Conservation (phyloP, 371 early-diverging fungal genomes). For the Conidiobolus incongruus region DNA sequence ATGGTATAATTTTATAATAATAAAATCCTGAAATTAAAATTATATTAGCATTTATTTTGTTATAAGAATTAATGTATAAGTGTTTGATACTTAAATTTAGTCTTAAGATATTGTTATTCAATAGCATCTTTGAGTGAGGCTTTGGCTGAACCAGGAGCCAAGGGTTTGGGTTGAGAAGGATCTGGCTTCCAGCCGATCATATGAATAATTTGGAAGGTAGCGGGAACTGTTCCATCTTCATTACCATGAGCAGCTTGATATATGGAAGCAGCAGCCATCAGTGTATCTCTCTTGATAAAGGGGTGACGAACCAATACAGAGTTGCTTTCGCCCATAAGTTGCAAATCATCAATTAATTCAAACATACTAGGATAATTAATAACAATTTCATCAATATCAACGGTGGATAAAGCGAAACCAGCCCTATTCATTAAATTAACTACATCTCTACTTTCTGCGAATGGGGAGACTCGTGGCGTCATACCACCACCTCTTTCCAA, state of each 20-base stretch:
- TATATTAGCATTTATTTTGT: too few relatives aligned
- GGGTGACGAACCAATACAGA: conserved; percentile 51
- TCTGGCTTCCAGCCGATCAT: too few relatives aligned
- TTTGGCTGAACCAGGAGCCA: too few relatives aligned
- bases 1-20: too few relatives aligned
- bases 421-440: conserved; percentile 58
- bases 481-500: too few relatives aligned
- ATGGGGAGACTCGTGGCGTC: too few relatives aligned
- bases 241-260: conserved; percentile 72
- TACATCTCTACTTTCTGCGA: conserved; percentile 50
- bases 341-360: conserved; percentile 74
- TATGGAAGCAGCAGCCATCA: conserved; percentile 64
- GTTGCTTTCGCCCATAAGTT: conserved; percentile 88
- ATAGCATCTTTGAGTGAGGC: too few relatives aligned
- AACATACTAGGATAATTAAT: conserved; percentile 81
- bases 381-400: conserved; percentile 82
- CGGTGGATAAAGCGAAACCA: conserved; percentile 72
- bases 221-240: conserved; percentile 74
- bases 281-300: conserved; percentile 47
- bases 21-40: too few relatives aligned
- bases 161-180: too few relatives aligned
- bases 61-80: too few relatives aligned
- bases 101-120: too few relatives aligned
- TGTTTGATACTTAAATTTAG: too few relatives aligned
- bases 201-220: conserved; percentile 92